phyloP scores from a whole-genome alignment of 2,329 filamentous ascomycete genomes.

The Fonsecaea multimorphosa region DNA sequence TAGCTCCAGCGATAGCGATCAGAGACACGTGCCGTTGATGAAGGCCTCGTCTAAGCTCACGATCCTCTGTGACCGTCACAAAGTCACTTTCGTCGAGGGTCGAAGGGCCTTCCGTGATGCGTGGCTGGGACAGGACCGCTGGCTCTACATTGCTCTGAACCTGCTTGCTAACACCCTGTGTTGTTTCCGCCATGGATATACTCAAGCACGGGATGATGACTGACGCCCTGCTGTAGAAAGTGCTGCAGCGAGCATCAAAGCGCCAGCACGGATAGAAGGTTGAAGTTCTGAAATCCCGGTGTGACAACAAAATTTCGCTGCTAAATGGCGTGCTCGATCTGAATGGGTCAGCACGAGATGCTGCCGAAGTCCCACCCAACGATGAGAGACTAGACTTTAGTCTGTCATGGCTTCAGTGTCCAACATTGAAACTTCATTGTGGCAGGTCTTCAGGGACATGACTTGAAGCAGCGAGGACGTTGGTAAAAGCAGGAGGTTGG shows the following conservation, averaged over 20 bases:
- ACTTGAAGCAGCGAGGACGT: background rate
- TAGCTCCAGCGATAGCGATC: conserved; percentile 55
- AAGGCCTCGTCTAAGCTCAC: conserved; percentile 53
- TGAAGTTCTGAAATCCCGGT: background rate
- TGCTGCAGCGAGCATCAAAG: background rate
- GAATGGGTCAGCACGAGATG: conserved; percentile 5
- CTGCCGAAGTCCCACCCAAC: background rate
- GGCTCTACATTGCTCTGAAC: background rate
- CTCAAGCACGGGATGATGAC: background rate
- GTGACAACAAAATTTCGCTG: conserved; percentile 2
- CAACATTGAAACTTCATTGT: background rate
- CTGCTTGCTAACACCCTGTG: conserved; percentile 8
- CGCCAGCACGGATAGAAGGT: background rate
- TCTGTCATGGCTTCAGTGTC: background rate
- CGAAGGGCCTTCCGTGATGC: background rate
- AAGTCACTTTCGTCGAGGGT: conserved; percentile 31
- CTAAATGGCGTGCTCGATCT: conserved; percentile 16
- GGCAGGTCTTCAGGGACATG: background rate
- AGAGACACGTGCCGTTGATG: conserved; percentile 54
- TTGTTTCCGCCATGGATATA: conserved; percentile 9
- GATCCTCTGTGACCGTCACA: conserved; percentile 52
- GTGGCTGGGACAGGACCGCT: background rate
- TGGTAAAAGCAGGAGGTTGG: background rate
- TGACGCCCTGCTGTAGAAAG: background rate
- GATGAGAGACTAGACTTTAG: background rate